Base-by-base conservation (phyloP, 495 filamentous ascomycete species). In the Neurospora tetrasperma region DNA sequence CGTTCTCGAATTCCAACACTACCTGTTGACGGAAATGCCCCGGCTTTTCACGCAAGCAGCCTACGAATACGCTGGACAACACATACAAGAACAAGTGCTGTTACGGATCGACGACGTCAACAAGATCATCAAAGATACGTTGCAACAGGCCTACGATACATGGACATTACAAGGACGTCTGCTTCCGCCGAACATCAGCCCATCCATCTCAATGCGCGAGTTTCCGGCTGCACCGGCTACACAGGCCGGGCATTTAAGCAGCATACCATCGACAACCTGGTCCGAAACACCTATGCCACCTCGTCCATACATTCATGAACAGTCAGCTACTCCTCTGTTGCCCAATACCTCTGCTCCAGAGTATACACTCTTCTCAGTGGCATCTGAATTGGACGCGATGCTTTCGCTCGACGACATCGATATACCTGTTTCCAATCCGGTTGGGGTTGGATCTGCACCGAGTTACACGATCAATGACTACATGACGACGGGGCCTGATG, bases 1-100 rank as follows among this genome's bases (percentile, higher is more conserved):
- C 43, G 71, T 69, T 40, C 69, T 78, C 69, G 40, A 69, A 23
- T 76, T 79, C 39, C 79, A 78, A 46, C 78, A 79, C 70, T 79
- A 76, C 59, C 69, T 80, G 12, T 66, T 80, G 73, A 68, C 18
- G 16, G 54, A 73, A 39, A 71, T 80, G 73, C 78, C 79, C 0
- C 44, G 31, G 4, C 69, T 79, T 4, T 79, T 79, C 71, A 73
- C 71, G 11, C 73, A 73, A 54, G 74, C 78, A 0, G 78, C 75
- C 23, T 75, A 77, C 38, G 75, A 75, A 31, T 73, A 78, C 16
- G 42, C 48, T 5, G 76, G 77, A 8, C 31, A 74, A 23, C 75
- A 39, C 4, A 70, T 76, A 5, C 75, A 72, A 5, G 54, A 66
- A 16, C 54, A 66, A 31, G 39, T 73, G 2, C n/a, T 16, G 9